Evolutionary conservation across 345 rosid genomes (phyloP).

Genomic region (Gossypium anomalum): DNA sequence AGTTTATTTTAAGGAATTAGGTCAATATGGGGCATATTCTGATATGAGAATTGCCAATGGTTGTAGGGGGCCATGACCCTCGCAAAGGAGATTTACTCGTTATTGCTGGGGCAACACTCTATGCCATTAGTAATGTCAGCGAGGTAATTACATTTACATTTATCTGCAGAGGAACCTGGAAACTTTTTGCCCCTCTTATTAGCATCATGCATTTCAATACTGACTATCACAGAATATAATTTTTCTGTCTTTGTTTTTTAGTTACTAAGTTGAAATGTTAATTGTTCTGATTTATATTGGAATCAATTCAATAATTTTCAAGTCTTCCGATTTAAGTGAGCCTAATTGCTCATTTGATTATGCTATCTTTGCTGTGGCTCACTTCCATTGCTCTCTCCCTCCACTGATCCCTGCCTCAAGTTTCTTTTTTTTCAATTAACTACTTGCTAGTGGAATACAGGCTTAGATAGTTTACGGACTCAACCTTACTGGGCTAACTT

Average conservation of each 20-base stretch:
- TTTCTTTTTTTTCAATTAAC: background rate
- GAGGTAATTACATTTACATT: constrained; percentile 44
- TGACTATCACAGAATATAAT: too few relatives aligned
- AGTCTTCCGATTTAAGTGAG: background rate
- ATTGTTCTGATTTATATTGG: background rate
- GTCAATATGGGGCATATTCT: background rate
- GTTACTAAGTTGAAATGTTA: background rate
- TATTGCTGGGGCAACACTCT: constrained; percentile 65
- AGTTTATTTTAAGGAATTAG: constrained; percentile 6
- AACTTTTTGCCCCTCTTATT: background rate
- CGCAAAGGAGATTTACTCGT: constrained; percentile 63
- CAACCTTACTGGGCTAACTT: too few relatives aligned
- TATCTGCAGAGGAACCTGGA: background rate
- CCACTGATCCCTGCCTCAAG: background rate
- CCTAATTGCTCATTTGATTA: background rate
- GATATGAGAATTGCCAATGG: constrained; percentile 6
- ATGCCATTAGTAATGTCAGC: constrained; percentile 60
- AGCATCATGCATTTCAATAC: too few relatives aligned
- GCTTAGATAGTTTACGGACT: too few relatives aligned
- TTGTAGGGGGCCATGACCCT: constrained; percentile 66
- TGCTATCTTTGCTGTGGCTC: background rate
- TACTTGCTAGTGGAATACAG: too few relatives aligned
- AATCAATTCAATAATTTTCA: background rate
- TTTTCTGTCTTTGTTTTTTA: background rate
- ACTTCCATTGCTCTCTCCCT: background rate